A percentile compares a stretch with the other conserved stretches of the same genome.
Evolutionary conservation across 2,329 filamentous ascomycete species (phyloP).

Genomic region (Podosphaera fusca): DNA sequence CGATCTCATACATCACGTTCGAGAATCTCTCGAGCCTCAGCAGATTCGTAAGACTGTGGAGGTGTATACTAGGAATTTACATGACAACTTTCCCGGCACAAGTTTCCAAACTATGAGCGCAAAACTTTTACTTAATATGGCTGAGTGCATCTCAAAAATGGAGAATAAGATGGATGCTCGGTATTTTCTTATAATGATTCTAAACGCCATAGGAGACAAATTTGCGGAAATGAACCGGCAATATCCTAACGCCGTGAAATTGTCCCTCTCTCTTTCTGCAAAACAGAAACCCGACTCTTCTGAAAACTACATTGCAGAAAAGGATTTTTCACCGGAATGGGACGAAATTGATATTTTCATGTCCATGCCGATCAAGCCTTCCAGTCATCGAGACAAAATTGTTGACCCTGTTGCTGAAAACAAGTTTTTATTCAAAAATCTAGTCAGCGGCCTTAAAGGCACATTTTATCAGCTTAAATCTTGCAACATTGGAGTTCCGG

Average conservation of each 20-base stretch:
- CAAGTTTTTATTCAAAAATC: constrained; percentile 90
- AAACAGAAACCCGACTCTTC: constrained; percentile 39
- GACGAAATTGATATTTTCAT: constrained; percentile 96
- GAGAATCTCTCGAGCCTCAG: constrained; percentile 65
- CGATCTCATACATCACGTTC: constrained; percentile 89
- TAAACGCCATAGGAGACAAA: constrained; percentile 95
- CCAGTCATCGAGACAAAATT: constrained; percentile 70
- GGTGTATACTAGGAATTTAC: constrained; percentile 88
- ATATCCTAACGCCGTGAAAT: constrained; percentile 82
- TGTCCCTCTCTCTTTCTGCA: constrained; percentile 48
- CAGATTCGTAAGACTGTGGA: constrained; percentile 92
- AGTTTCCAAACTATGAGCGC: constrained; percentile 99
- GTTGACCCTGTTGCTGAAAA: constrained; percentile 87
- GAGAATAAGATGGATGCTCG: constrained; percentile 84
- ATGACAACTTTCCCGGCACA: constrained; percentile 88
- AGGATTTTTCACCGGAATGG: constrained; percentile 68
- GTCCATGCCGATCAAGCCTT: constrained; percentile 87
- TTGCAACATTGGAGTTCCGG: constrained; percentile 53
- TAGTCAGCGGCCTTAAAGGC: constrained; percentile 88
- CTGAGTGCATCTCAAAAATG: constrained; percentile 86
- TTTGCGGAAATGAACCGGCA: constrained; percentile 96
- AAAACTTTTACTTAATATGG: constrained; percentile 91
- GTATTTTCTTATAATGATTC: constrained; percentile 87
- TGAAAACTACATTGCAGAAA: constrained; percentile 70
- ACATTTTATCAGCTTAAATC: constrained; percentile 86